Base-by-base conservation (phyloP, 148 eudicot species). In the Drosera capensis region DNA sequence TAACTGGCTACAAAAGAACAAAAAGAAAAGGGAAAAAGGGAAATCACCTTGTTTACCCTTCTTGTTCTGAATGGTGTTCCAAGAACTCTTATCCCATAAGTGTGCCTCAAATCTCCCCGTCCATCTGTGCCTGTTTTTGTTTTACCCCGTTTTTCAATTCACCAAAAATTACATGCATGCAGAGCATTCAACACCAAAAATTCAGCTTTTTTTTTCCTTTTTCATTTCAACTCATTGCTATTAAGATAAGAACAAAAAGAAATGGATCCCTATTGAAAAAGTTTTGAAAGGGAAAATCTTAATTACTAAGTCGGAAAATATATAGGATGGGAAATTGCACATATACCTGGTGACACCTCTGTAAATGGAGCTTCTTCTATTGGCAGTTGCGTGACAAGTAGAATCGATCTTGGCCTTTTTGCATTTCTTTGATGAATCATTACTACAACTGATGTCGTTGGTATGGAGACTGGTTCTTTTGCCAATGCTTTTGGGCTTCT, bases 61-160 rank as follows among this genome's bases (percentile, higher is more conserved):
- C 64, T 85, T 92, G 70, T 75, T 92, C 55, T 85, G 95, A 65
- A 71, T 66, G 66, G 20, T 69, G 47, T 85, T 92, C 82, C 85
- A 85, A 17, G 86, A 65, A 58, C 74, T 67, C 75, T 85, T 92
- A 55, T 92, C 99, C 99, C 99, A 92, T 20, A 92, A 77, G 40
- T 92, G 99, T 1, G 99, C 99, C 41, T 85, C 95, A 71, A 56
- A 92, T 49, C 94, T 78, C 40, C 95, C 95, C 7, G 95, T 85
- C 94, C 94, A 92, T 65, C 88, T 75, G 59, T 92, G 99, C 68
- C 99, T 90, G 74, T 25, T 17, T 34, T 4, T n/a, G n/a, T n/a
- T n/a, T n/a, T n/a, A n/a, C n/a, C n/a, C n/a, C n/a, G n/a, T n/a
- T n/a, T n/a, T n/a, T 34, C 13, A 13, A 1, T 34, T 2, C 9